A percentile compares a stretch with the other conserved stretches of the same genome.
Conservation (phyloP, 352 stramenopile genomes). For the Pythium aristosporum region DNA sequence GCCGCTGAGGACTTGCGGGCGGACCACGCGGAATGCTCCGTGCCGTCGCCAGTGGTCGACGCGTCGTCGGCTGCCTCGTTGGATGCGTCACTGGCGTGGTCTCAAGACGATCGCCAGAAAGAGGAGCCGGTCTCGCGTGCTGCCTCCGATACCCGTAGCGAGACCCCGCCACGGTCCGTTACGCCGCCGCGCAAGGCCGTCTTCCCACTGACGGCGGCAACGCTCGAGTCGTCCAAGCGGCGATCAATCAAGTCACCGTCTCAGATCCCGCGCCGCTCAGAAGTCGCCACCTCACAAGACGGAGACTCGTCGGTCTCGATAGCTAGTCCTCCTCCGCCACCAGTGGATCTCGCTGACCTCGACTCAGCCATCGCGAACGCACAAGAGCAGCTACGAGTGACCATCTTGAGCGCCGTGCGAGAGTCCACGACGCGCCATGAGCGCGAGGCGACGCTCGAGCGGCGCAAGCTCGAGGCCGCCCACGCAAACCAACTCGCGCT, state of each 20-base stretch:
- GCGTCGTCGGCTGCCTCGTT: neutral
- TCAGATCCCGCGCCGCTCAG: neutral
- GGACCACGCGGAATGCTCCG: too few relatives aligned
- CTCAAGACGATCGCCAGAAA: neutral
- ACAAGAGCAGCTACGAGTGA: conserved; percentile 37
- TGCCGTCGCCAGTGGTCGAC: too few relatives aligned
- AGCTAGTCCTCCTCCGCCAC: neutral
- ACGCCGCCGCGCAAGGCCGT: neutral
- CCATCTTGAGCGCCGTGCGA: conserved; percentile 29
- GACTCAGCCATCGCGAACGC: conserved; percentile 33
- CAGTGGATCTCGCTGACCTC: conserved; percentile 30
- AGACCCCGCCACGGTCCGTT: neutral
- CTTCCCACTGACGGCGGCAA: neutral
- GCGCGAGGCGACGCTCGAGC: conserved; percentile 32
- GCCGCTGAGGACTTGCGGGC: too few relatives aligned
- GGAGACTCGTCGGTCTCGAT: neutral
- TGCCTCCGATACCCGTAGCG: neutral
- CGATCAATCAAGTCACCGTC: neutral
- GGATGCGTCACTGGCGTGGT: neutral
- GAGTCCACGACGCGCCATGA: conserved; percentile 3
- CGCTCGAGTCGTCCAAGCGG: conserved; percentile 12
- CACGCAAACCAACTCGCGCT: conserved; percentile 47
- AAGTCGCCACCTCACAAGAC: neutral
- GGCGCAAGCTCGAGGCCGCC: conserved; percentile 45
- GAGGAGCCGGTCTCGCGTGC: neutral